Base-by-base conservation (phyloP, 441 rosid species). In the Lepidium campestre region DNA sequence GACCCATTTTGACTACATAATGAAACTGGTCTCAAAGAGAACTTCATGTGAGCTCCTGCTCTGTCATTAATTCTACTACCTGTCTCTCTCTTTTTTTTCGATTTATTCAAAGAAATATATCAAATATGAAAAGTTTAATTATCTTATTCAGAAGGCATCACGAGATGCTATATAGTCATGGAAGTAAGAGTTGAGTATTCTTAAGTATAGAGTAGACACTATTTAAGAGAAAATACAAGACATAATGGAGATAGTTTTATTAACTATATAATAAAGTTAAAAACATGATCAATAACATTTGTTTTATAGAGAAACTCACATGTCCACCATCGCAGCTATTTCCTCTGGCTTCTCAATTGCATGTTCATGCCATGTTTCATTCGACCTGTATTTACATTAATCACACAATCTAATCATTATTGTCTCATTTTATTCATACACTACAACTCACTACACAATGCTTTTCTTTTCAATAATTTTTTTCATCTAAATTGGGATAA, bases 361-460 rank as follows among this genome's bases (percentile, higher is more conserved):
- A 63, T 77, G 75, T 61, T 69, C 77, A 76, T 76, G 79, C 79
- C 77, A 76, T 62, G 77, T 67, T 49, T 72, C 79, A 61, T 76
- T 72, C 10, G 79, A 72, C 73, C 79, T 76, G 77, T 0, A 29
- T 6, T 29, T 29, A 67, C 49, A 73, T 67, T 34, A 4, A 58
- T 5, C 17, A 13, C 50, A 57, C 48, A 55, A 57, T 23, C 29
- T 2, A n/a, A 11, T 17, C 10, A 48, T 46, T 49, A 48, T 32
- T 47, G 15, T 56, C 69, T 63, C 75, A 48, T 41, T 18, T 34
- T 29, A 7, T 6, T 29, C 0, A 7, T 29, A 7, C 7, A 29
- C 34, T 29, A 7, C 6, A 29, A 6, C 7, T 29, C 7, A 29
- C 7, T 29, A 6, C 8, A 29, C 8, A 29, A 29, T 6, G 2